These are phyloP conservation scores for Hortiboletus flavorubellus DNA, from an alignment of 768 basidiomycete genomes.

Conservation along the genomic window DNA sequence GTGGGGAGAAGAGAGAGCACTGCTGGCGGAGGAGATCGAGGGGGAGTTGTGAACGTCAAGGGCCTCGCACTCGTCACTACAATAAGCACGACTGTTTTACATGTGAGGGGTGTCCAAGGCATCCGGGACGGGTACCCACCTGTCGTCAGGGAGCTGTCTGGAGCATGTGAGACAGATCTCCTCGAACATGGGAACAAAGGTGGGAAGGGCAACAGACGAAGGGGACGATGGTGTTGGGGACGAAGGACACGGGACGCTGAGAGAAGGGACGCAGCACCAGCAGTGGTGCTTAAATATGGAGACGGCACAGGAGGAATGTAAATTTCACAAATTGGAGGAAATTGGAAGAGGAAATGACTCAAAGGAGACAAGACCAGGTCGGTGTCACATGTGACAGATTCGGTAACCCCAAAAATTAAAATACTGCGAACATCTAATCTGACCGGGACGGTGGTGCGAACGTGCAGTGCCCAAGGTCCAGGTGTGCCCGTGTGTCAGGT, in stretches of 20 bases:
- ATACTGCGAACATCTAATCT: constrained; percentile 12
- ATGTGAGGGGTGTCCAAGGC: constrained; percentile 14
- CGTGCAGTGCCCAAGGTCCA: constrained; percentile 11
- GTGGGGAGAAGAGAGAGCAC: constrained; percentile 65
- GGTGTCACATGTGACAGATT: constrained; percentile 25
- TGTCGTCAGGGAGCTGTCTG: constrained; percentile 58
- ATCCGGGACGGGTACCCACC: constrained; percentile 41
- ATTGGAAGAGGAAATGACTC: constrained; percentile 32
- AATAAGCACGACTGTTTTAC: constrained; percentile 58
- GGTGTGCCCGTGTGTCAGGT: no score
- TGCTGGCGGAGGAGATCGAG: constrained; percentile 61
- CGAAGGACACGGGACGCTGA: constrained; percentile 16
- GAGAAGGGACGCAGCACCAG: constrained; percentile 16
- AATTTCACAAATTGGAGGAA: constrained; percentile 33
- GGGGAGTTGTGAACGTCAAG: constrained; percentile 59
- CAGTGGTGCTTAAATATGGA: constrained; percentile 33
- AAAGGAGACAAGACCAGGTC: constrained; percentile 27
- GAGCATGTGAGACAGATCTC: constrained; percentile 76
- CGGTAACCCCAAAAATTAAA: neutral
- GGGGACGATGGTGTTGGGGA: constrained; percentile 7
- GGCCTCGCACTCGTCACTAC: constrained; percentile 64
- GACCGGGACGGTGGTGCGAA: constrained; percentile 3
- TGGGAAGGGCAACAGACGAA: neutral
- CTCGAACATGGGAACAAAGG: constrained; percentile 59
- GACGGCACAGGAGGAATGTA: constrained; percentile 37